Evolutionary conservation across 2,329 filamentous ascomycete genomes (phyloP).

Genomic region (Ophiocordyceps sinensis): DNA sequence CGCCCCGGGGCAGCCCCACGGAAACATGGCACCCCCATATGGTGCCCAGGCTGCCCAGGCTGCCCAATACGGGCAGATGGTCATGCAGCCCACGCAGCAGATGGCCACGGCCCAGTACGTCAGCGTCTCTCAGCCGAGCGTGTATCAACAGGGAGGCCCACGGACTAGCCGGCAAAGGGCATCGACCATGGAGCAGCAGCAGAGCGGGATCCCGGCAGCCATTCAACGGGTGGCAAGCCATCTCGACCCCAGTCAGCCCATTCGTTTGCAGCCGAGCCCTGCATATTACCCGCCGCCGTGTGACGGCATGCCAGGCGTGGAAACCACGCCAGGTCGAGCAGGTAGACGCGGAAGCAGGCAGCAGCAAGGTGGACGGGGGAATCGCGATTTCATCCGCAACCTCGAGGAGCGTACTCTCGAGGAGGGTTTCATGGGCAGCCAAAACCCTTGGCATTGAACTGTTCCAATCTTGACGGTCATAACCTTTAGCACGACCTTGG

Average conservation of each 20-base stretch:
- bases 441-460: constrained; percentile 52
- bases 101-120: constrained; percentile 52
- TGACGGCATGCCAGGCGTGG: constrained; percentile 58
- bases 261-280: constrained; percentile 84
- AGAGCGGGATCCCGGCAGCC: constrained; percentile 79
- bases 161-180: constrained; percentile 74
- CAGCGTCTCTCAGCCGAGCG: constrained; percentile 31
- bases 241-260: constrained; percentile 85
- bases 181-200: constrained; percentile 91
- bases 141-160: constrained; percentile 51
- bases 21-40: constrained; percentile 56
- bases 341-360: constrained; percentile 65
- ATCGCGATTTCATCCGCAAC: constrained; percentile 86
- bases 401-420: constrained; percentile 89
- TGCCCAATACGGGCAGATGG: constrained; percentile 58
- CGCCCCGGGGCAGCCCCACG: constrained; percentile 34
- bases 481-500: not conserved
- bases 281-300: constrained; percentile 92
- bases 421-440: constrained; percentile 69
- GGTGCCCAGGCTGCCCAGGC: constrained; percentile 59
- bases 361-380: constrained; percentile 42
- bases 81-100: constrained; percentile 53
- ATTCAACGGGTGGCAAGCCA: constrained; percentile 94
- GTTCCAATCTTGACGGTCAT: not conserved
- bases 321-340: constrained; percentile 40